These are phyloP conservation scores for Psidium friedrichsthalianum DNA, from an alignment of 345 rosid species.

Conservation along the genomic window DNA sequence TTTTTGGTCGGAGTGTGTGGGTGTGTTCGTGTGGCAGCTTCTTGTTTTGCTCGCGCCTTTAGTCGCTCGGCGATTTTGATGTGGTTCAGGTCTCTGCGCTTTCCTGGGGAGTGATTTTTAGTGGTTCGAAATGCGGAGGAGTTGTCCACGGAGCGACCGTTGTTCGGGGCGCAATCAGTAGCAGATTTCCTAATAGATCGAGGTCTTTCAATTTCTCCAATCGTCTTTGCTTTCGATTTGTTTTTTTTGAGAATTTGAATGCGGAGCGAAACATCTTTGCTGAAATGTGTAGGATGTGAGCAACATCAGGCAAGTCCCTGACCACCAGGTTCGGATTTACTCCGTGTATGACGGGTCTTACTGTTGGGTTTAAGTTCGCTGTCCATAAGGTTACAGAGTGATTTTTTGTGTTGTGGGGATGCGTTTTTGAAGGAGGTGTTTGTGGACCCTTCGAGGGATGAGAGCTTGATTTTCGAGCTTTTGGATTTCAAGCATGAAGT, in stretches of 20 bases:
- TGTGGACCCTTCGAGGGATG: conserved; percentile 70
- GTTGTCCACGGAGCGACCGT: conserved; percentile 16
- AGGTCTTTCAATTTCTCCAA: conserved; percentile 15
- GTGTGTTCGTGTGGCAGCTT: no score
- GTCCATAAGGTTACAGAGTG: neutral
- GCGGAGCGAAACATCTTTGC: neutral
- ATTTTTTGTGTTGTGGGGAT: neutral
- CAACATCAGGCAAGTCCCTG: conserved; percentile 57
- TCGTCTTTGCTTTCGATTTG: neutral
- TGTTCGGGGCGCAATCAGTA: conserved; percentile 63
- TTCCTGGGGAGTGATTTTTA: neutral
- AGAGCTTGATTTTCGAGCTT: conserved; percentile 80
- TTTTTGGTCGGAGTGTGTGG: no score
- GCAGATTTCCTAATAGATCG: conserved; percentile 39
- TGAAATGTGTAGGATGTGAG: conserved; percentile 49
- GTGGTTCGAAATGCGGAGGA: conserved; percentile 22
- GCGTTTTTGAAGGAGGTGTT: conserved; percentile 47
- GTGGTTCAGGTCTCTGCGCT: neutral
- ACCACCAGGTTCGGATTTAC: conserved; percentile 46
- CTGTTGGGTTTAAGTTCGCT: neutral
- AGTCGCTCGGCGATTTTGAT: neutral
- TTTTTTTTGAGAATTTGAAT: neutral
- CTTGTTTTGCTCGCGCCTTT: neutral
- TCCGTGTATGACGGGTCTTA: no score
- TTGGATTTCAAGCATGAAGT: conserved; percentile 62